Evolutionary conservation across 108 stramenopile species (phyloP).

Genomic region (Cyclotella baltica): DNA sequence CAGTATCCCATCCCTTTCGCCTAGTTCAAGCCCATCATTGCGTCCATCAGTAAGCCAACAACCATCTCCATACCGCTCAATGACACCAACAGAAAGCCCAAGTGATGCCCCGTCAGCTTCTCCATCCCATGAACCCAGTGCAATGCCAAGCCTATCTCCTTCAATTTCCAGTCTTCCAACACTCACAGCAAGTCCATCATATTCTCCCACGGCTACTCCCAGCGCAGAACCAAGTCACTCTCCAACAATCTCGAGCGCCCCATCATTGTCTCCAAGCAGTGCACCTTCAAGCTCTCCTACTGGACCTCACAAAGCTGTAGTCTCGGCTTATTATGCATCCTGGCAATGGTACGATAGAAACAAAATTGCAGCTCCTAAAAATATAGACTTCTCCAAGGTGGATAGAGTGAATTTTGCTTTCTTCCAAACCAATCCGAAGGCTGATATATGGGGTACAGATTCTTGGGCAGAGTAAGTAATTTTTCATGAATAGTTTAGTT

Average conservation of each 20-base stretch:
- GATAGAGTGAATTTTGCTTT: conserved; percentile 51
- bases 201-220: too few species aligned
- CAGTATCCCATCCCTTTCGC: neutral
- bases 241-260: too few species aligned
- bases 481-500: neutral
- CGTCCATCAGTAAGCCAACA: neutral
- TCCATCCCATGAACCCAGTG: conserved; percentile 5
- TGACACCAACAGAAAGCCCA: neutral
- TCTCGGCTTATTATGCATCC: conserved; percentile 8
- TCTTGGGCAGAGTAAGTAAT: conserved; percentile 25
- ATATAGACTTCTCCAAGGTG: conserved; percentile 48
- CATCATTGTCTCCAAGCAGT: neutral
- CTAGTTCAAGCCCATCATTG: neutral
- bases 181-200: too few species aligned
- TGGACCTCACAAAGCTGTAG: neutral
- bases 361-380: conserved; percentile 30
- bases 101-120: neutral
- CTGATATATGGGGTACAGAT: conserved; percentile 48
- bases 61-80: neutral
- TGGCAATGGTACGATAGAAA: conserved; percentile 54
- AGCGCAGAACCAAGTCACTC: too few species aligned
- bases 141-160: neutral
- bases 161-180: neutral
- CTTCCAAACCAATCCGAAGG: conserved; percentile 42
- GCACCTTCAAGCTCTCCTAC: conserved; percentile 7